A percentile compares a stretch with the other conserved stretches of the same genome.
Conservation (phyloP, 768 basidiomycete species). For the Pleurotus citrinopileatus region DNA sequence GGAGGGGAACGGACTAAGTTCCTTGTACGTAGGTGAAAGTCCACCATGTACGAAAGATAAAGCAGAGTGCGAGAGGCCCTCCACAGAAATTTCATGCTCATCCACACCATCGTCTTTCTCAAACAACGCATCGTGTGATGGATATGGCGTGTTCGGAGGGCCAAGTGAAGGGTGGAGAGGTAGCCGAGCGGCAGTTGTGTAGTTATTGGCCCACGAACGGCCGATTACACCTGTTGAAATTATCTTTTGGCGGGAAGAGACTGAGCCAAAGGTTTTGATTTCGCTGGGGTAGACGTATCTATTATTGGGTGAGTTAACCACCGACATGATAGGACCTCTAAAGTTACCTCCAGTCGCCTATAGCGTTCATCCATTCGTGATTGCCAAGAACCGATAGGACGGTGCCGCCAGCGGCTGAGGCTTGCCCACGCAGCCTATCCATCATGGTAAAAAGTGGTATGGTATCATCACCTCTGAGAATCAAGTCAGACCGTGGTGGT, state of each 20-base stretch:
- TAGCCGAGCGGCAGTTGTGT: constrained; percentile 76
- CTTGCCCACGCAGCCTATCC: constrained; percentile 79
- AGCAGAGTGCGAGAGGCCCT: constrained; percentile 66
- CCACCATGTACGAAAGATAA: constrained; percentile 95
- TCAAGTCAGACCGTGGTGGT: not conserved
- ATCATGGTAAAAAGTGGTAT: constrained; percentile 83
- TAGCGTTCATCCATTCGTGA: constrained; percentile 94
- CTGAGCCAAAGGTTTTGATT: constrained; percentile 76
- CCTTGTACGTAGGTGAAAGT: constrained; percentile 70
- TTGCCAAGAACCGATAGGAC: constrained; percentile 86
- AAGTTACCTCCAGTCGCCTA: constrained; percentile 82
- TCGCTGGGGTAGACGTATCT: constrained; percentile 87
- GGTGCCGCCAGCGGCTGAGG: constrained; percentile 61
- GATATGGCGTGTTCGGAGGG: constrained; percentile 61
- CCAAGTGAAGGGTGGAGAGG: constrained; percentile 75
- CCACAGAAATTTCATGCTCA: not conserved
- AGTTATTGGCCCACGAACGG: constrained; percentile 81
- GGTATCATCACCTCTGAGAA: constrained; percentile 82
- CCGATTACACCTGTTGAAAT: constrained; percentile 77
- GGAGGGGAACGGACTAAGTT: constrained; percentile 79
- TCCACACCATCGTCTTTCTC: constrained; percentile 35
- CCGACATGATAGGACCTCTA: not conserved
- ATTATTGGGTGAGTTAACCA: not conserved
- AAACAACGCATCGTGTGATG: constrained; percentile 12
- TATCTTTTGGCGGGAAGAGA: constrained; percentile 68